These are phyloP conservation scores for Trypanosoma grayi DNA, from an alignment of 208 protist genomes.

Conservation along the genomic window DNA sequence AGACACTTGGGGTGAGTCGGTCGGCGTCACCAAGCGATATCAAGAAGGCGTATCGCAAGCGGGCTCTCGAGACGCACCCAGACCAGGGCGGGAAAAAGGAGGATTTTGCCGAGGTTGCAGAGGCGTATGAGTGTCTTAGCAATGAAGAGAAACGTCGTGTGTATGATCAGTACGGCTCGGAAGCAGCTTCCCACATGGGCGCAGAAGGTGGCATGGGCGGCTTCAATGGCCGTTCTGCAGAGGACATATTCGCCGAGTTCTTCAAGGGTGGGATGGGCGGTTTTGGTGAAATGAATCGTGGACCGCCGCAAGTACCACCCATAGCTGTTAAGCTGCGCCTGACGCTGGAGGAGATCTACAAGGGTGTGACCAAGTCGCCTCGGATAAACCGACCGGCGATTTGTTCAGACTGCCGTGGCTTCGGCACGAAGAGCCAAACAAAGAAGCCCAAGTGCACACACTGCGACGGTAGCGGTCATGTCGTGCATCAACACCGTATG, in stretches of 20 bases:
- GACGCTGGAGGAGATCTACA: slow-evolving; percentile 86
- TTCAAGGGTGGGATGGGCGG: slow-evolving; percentile 80
- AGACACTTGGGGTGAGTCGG: slow-evolving; percentile 74
- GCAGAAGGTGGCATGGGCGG: slow-evolving; percentile 59
- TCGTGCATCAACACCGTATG: slow-evolving; percentile 92
- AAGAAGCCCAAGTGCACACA: slow-evolving; percentile 87
- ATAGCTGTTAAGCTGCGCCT: slow-evolving; percentile 76
- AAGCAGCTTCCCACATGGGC: slow-evolving; percentile 74
- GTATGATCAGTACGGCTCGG: slow-evolving; percentile 96
- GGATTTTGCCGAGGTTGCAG: slow-evolving; percentile 86
- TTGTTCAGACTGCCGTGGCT: slow-evolving; percentile 83
- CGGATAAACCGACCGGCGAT: slow-evolving; percentile 82
- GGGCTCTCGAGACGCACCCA: slow-evolving; percentile 87
- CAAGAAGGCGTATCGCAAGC: slow-evolving; percentile 92
- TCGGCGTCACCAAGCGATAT: slow-evolving; percentile 67
- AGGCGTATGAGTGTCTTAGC: slow-evolving; percentile 97
- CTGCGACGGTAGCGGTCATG: slow-evolving; percentile 93
- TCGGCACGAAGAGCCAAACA: slow-evolving; percentile 87
- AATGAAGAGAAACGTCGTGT: slow-evolving; percentile 94
- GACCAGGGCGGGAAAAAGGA: slow-evolving; percentile 92
- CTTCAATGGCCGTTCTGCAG: slow-evolving; percentile 64
- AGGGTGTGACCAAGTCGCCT: slow-evolving; percentile 72
- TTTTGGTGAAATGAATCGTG: slow-evolving; percentile 42
- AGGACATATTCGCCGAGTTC: slow-evolving; percentile 93
- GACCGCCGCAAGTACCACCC: slow-evolving; percentile 61